Evolutionary conservation across 208 protist genomes (phyloP), one percentile per base, ranked within the genome.

Genomic region (Vickermania ingenoplastis): DNA sequence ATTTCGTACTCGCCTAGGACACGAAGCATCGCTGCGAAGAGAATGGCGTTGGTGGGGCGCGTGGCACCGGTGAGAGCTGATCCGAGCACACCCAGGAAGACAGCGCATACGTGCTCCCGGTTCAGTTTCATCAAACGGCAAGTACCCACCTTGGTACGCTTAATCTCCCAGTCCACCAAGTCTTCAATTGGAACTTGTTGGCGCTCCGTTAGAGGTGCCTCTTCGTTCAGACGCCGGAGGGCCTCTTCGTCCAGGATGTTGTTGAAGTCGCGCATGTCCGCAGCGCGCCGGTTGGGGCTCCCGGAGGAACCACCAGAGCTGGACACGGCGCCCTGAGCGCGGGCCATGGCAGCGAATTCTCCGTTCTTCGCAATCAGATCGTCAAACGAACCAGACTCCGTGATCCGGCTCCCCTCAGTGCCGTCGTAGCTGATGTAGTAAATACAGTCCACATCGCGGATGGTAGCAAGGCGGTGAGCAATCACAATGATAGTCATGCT

Each of bases 391-490:
- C 83, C 83, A 25, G 56, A 51, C 61, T 89, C 84, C 0, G 65
- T 27, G 57, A 92, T 85, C 51, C 0, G 48, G 67, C 73, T 85
- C 30, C 81, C 81, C 31, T 69, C 53, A 23, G 61, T 78, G 31
- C 71, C 84, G 56, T 88, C 76, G 62, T 79, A 75, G 31, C 61
- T 65, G 29, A 91, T 61, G 77, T 79, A 89, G 65, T 85, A 87
- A 58, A 97, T 94, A 56, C 79, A 76, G 71, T 96, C 89, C 52
- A 92, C 83, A 58, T 91, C 64, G 50, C 73, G 76, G 51, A 97
- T 87, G 26, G 90, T 97, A n/a, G 74, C 72, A 7, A 97, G 75
- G 48, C 89, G 77, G 36, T 97, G 92, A 11, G 92, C 90, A 74
- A 97, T 89, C n/a, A 95, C 69, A 7, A 97, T 69, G 3, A 86